These are phyloP conservation scores for Cadophora sp. DNA, from an alignment of 2,329 filamentous ascomycete species.

Conservation along the genomic window DNA sequence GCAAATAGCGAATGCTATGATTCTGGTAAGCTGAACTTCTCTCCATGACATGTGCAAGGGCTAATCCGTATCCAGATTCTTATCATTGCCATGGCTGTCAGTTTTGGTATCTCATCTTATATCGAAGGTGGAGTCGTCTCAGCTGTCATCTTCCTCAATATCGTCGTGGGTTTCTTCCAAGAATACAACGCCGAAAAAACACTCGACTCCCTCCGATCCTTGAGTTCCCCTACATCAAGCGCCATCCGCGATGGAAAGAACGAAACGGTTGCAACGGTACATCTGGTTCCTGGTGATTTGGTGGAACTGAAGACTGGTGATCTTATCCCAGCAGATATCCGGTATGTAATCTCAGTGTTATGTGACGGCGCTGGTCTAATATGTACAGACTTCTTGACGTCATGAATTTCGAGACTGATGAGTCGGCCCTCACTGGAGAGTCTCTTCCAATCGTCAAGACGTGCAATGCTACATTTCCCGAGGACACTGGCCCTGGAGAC, in stretches of 20 bases:
- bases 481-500: conserved; percentile 63
- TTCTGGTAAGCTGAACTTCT: conserved; percentile 51
- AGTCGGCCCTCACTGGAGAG: conserved; percentile 68
- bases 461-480: conserved; percentile 55
- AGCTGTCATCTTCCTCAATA: conserved; percentile 63
- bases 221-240: conserved; percentile 46
- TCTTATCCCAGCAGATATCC: conserved; percentile 51
- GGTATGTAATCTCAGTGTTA: conserved; percentile 34
- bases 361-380: conserved; percentile 22
- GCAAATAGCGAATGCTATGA: conserved; percentile 74
- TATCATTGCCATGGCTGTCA: conserved; percentile 63
- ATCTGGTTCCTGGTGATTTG: conserved; percentile 64
- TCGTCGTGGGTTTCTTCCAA: conserved; percentile 63
- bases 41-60: too few species aligned
- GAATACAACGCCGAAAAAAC: conserved; percentile 61
- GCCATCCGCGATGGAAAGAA: conserved; percentile 58
- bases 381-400: conserved; percentile 53
- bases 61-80: conserved; percentile 50
- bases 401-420: conserved; percentile 64
- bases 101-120: conserved; percentile 63
- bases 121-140: conserved; percentile 66
- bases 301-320: conserved; percentile 60
- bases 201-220: conserved; percentile 54
- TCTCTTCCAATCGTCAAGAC: conserved; percentile 64
- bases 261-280: conserved; percentile 57